These are phyloP conservation scores for Calcarisporium arbuscula DNA, from an alignment of 2,329 filamentous ascomycete genomes.

Conservation along the genomic window DNA sequence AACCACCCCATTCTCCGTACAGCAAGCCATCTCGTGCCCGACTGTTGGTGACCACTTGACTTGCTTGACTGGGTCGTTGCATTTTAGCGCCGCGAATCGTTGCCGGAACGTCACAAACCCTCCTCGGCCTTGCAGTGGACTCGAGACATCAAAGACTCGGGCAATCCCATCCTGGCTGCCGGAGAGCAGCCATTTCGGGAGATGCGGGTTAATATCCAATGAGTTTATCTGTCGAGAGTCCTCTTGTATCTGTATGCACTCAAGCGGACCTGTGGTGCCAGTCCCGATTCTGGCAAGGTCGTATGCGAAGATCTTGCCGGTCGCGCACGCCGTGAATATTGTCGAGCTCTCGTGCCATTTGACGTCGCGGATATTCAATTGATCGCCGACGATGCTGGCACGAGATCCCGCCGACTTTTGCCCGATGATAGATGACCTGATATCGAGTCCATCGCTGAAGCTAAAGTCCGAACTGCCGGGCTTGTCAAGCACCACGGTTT, in stretches of 20 bases:
- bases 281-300: slow-evolving; percentile 47
- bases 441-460: slow-evolving; percentile 49
- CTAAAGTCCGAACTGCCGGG: slow-evolving; percentile 19
- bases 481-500: slow-evolving; percentile 51
- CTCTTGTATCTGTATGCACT: slow-evolving; percentile 52
- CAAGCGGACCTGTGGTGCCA: slow-evolving; percentile 38
- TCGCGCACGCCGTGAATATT: slow-evolving; percentile 57
- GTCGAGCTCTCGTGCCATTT: slow-evolving; percentile 50
- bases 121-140: slow-evolving; percentile 39
- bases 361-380: slow-evolving; percentile 58
- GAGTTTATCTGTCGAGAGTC: slow-evolving; percentile 59
- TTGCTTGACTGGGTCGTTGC: slow-evolving; percentile 44
- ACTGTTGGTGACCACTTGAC: slow-evolving; percentile 60
- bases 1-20: slow-evolving; percentile 55
- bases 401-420: slow-evolving; percentile 38
- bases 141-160: slow-evolving; percentile 53
- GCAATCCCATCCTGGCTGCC: slow-evolving; percentile 60
- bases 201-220: slow-evolving; percentile 56
- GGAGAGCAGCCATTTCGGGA: slow-evolving; percentile 50
- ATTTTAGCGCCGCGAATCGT: slow-evolving; percentile 33
- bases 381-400: slow-evolving; percentile 40
- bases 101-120: slow-evolving; percentile 44
- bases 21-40: slow-evolving; percentile 57
- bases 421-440: slow-evolving; percentile 49
- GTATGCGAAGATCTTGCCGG: slow-evolving; percentile 60